Evolutionary conservation across 306 rosid genomes (phyloP).

Genomic region (Citrullus amarus): DNA sequence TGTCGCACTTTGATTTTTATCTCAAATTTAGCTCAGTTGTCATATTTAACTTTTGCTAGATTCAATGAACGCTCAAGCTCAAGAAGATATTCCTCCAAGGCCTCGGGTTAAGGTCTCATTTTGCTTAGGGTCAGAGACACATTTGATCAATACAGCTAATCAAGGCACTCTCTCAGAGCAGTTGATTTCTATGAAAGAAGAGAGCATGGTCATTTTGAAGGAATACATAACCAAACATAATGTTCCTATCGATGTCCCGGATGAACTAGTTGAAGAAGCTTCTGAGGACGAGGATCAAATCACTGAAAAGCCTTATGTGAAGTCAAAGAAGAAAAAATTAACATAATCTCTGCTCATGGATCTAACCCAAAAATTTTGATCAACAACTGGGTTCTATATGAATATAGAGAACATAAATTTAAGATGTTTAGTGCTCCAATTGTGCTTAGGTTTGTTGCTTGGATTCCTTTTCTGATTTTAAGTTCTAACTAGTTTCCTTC

Average conservation of each 20-base stretch:
- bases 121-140: slow-evolving; percentile 47
- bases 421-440: background rate
- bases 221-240: slow-evolving; percentile 75
- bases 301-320: slow-evolving; percentile 33
- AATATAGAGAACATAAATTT: background rate
- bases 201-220: slow-evolving; percentile 64
- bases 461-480: background rate
- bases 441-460: background rate
- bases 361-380: background rate
- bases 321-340: slow-evolving; percentile 60
- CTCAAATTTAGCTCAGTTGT: background rate
- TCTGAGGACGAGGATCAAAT: slow-evolving; percentile 52
- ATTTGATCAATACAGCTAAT: slow-evolving; percentile 24
- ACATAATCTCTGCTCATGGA: slow-evolving; percentile 17
- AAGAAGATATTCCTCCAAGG: slow-evolving; percentile 19
- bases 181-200: slow-evolving; percentile 50
- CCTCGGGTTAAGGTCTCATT: slow-evolving; percentile 39
- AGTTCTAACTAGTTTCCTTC: too few species aligned
- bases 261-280: slow-evolving; percentile 50
- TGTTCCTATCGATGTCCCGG: slow-evolving; percentile 71
- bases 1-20: background rate
- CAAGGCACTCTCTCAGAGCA: slow-evolving; percentile 52
- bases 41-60: slow-evolving; percentile 10
- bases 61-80: slow-evolving; percentile 32
- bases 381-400: background rate